Evolutionary conservation across 1,139 yeast genomes (phyloP).

Genomic region (Citeromyces hawaiiensis): DNA sequence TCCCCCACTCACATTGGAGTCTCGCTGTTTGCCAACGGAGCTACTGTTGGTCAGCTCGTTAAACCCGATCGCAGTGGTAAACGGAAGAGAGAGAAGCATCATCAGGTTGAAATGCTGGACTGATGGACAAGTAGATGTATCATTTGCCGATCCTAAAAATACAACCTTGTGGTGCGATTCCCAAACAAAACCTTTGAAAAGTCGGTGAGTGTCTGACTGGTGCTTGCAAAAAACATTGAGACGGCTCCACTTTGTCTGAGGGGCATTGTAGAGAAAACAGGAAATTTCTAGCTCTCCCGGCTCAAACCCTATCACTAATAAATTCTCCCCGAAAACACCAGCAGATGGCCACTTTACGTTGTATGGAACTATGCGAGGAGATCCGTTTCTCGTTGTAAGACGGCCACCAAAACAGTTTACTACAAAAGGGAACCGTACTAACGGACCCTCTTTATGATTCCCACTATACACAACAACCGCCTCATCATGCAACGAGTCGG

Average conservation of each 20-base stretch:
- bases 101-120: constrained; percentile 45
- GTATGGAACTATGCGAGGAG: constrained; percentile 9
- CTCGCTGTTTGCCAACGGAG: background rate
- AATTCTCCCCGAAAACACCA: constrained; percentile 50
- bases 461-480: background rate
- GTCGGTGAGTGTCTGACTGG: constrained; percentile 40
- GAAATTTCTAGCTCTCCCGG: constrained; percentile 41
- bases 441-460: background rate
- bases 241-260: constrained; percentile 54
- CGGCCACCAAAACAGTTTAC: background rate
- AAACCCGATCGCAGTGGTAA: constrained; percentile 30
- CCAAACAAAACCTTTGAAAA: constrained; percentile 65
- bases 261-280: constrained; percentile 42
- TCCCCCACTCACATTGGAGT: constrained; percentile 1
- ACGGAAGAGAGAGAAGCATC: constrained; percentile 50
- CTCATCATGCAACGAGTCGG: background rate
- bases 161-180: constrained; percentile 60
- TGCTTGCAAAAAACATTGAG: constrained; percentile 44
- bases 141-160: constrained; percentile 35
- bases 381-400: background rate
- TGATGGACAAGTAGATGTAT: constrained; percentile 35
- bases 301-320: constrained; percentile 46
- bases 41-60: background rate
- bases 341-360: constrained; percentile 42
- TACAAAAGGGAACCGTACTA: background rate